Base-by-base conservation (phyloP, 257 asterid genomes). In the Nemophila menziesii region DNA sequence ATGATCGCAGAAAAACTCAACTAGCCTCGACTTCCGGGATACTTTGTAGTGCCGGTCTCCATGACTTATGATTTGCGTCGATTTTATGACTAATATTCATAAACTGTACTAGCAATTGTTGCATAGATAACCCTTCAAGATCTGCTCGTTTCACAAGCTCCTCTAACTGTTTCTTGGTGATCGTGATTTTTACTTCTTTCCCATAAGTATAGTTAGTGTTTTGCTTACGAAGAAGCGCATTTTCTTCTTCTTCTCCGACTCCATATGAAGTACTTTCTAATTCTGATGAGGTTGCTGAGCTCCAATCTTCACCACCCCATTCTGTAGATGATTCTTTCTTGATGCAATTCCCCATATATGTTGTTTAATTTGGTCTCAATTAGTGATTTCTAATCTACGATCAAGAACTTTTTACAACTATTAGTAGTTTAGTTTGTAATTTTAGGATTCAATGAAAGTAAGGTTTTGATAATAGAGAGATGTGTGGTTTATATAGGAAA, bases 301-400 rank as follows among this genome's bases (percentile, higher is more conserved):
- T 77, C 92, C 92, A 79, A 6, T 79, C 83, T 16, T 80, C 92
- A 1, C 86, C 92, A 17, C 78, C 87, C 86, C 86, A 80, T 29
- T 60, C 53, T 57, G 42, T 39, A 17, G 80, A 40, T 17, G 80
- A 66, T 20, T 46, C 63, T 56, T 76, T 80, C 57, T 55, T 54
- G 3, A 73, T 21, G 60, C 92, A 80, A 14, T 80, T 80, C 26
- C 92, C 92, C 92, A 80, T 80, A 4, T 21, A 40, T 16, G 27
- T 7, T 11, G 33, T 6, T 3, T 7, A 3, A 1, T 7, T 29
- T 29, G 7, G 12, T 29, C 33, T 29, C 8, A 29, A 29, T 29
- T 29, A 7, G 2, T 3, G 8, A 10, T 4, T 26, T 4, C 33
- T 10, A 26, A 10, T 26, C 6, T 26, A 26, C 6, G 33, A 26